Evolutionary conservation across 306 rosid species (phyloP).

Genomic region (Ziziphus jujuba): DNA sequence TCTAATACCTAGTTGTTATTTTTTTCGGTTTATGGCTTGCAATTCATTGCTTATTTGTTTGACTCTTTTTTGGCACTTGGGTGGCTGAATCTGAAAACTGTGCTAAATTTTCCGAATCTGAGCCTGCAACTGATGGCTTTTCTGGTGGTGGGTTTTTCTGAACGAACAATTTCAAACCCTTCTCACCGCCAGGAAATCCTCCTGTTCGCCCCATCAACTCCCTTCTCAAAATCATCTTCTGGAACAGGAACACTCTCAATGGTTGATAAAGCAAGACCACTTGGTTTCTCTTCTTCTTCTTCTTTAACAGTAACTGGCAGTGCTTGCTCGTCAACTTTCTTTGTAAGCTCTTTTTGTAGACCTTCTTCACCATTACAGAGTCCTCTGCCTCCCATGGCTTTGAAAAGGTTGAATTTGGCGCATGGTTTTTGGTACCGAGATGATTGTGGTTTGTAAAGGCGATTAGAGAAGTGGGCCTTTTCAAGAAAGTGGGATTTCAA

Average conservation of each 20-base stretch:
- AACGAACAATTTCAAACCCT: constrained; percentile 65
- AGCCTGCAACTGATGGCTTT: constrained; percentile 25
- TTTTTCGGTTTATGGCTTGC: background rate
- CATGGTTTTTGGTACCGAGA: constrained; percentile 16
- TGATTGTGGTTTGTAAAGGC: constrained; percentile 30
- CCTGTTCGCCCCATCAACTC: constrained; percentile 89
- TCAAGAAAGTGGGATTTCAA: constrained; percentile 64
- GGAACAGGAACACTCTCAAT: constrained; percentile 18
- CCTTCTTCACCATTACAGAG: constrained; percentile 80
- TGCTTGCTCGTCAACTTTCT: constrained; percentile 25
- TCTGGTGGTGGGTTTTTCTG: constrained; percentile 79
- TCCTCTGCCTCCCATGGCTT: constrained; percentile 90
- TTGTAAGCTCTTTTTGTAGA: constrained; percentile 54
- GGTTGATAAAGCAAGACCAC: background rate
- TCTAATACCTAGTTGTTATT: too few species aligned
- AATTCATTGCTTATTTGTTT: constrained; percentile 15
- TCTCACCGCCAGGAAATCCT: constrained; percentile 95
- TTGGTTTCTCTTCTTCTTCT: constrained; percentile 37
- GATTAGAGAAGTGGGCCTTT: constrained; percentile 36
- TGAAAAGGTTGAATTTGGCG: constrained; percentile 63
- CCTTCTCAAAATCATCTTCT: constrained; percentile 78
- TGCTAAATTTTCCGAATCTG: constrained; percentile 6
- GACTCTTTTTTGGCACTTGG: constrained; percentile 57
- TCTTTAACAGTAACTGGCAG: constrained; percentile 18
- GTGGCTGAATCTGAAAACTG: constrained; percentile 54